phyloP scores from a whole-genome alignment of 1,139 yeast genomes.

The Lodderomyces oxycetoniae region DNA sequence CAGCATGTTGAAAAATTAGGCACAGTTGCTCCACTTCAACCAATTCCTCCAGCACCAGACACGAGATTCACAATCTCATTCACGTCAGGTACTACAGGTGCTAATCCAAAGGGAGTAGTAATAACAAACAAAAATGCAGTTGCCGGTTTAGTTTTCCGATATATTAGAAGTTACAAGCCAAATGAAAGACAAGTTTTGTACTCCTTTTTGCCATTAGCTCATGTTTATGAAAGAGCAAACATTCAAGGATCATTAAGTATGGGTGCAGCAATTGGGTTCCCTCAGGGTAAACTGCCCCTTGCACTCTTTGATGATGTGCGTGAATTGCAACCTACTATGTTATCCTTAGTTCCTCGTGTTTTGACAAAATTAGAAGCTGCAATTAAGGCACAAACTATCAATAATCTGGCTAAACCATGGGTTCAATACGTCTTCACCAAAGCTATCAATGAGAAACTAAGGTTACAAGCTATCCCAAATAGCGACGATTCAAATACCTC shows the following conservation, averaged over 20 bases:
- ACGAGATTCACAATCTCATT: slow-evolving; percentile 63
- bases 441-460: slow-evolving; percentile 30
- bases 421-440: slow-evolving; percentile 22
- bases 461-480: slow-evolving; percentile 21
- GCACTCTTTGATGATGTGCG: slow-evolving; percentile 38
- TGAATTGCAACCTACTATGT: slow-evolving; percentile 29
- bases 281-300: slow-evolving; percentile 33
- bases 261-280: slow-evolving; percentile 38
- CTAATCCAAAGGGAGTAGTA: slow-evolving; percentile 65
- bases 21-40: slow-evolving; percentile 37
- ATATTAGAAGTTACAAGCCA: not conserved
- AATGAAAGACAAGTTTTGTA: slow-evolving; percentile 21
- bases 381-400: slow-evolving; percentile 37
- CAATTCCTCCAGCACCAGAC: slow-evolving; percentile 50
- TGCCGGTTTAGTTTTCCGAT: slow-evolving; percentile 39
- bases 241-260: slow-evolving; percentile 19
- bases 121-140: slow-evolving; percentile 51
- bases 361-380: slow-evolving; percentile 42
- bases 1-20: slow-evolving; percentile 55
- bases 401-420: slow-evolving; percentile 38
- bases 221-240: slow-evolving; percentile 53
- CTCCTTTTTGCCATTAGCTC: slow-evolving; percentile 41
- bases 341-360: slow-evolving; percentile 38
- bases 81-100: slow-evolving; percentile 76
- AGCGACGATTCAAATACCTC: slow-evolving; percentile 11